These are phyloP conservation scores for Apiospora phragmitis DNA, from an alignment of 2,329 filamentous ascomycete species.

Conservation along the genomic window DNA sequence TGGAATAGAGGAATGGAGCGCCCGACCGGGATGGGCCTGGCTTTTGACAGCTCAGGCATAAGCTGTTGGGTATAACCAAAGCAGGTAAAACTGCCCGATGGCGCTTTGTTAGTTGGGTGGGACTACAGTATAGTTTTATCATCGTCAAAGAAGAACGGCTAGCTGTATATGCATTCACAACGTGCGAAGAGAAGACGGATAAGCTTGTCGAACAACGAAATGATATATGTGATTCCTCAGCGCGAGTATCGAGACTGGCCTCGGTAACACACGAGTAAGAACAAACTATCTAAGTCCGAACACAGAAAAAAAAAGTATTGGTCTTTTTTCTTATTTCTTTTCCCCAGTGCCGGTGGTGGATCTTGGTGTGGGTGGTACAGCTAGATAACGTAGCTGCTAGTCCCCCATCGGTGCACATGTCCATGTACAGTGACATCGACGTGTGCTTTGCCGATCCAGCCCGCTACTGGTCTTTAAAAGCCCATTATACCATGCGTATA, in stretches of 20 bases:
- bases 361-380: neutral
- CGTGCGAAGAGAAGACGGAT: neutral
- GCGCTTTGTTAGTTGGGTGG: neutral
- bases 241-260: neutral
- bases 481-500: neutral
- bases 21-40: neutral
- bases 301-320: neutral
- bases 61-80: neutral
- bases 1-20: neutral
- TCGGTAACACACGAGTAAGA: neutral
- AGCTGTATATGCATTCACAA: neutral
- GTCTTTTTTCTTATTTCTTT: neutral
- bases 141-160: neutral
- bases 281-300: neutral
- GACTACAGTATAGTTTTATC: neutral
- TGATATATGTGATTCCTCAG: neutral
- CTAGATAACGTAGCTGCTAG: neutral
- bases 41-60: neutral
- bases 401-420: conserved; percentile 3
- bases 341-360: neutral
- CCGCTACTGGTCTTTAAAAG: neutral
- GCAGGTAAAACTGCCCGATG: conserved; percentile 1
- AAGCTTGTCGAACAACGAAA: neutral
- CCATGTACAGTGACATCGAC: neutral
- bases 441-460: neutral